Base-by-base conservation (phyloP, 768 basidiomycete genomes). In the Daedaleopsis nitida region DNA sequence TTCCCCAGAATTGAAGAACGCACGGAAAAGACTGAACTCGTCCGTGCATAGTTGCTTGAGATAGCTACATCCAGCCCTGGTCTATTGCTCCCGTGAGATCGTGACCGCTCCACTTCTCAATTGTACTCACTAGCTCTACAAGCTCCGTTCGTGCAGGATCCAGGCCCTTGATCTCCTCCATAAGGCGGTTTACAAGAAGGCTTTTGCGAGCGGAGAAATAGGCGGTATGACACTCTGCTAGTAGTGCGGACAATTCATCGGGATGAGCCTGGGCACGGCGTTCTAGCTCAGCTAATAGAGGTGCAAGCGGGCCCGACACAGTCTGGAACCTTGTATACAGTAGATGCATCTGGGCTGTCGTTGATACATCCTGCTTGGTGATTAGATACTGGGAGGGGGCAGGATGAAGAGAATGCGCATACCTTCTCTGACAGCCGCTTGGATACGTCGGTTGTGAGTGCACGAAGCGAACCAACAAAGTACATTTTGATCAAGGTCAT, bases 401-500 rank as follows among this genome's bases (percentile, higher is more conserved):
- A 14, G 27, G 21, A 32, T 50, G 42, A 51, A 60, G 23, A 51
- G 7, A 32, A 9, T 14, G n/a, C 6, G 17, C 12, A 16, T 59
- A 88, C 92, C 80, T 89, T 91, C 61, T 96, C 94, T 2, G 80
- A 80, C 48, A 96, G 72, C 11, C 90, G 83, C 66, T 83, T 89
- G 1, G 83, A 82, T 21, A 96, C 83, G 66, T 98, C 96, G 5
- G 83, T 76, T 1, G 90, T 86, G 12, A 97, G 80, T 0, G 89
- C 86, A 43, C 89, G 82, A 7, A 98, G 78, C 9, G 91, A 89
- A 5, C 88, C 89, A 7, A 96, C 87, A 69, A 97, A 98, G 75
- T 91, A 95, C 87, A 98, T 96, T 75, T 92, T 96, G 78, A 98
- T 93, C 47, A 99, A 82, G 0, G 96, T 98, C 96, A 98, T 98